A percentile compares a stretch with the other conserved stretches of the same genome.
Conservation (phyloP, 805 yeast species). For the Myxozyma melibiosi region DNA sequence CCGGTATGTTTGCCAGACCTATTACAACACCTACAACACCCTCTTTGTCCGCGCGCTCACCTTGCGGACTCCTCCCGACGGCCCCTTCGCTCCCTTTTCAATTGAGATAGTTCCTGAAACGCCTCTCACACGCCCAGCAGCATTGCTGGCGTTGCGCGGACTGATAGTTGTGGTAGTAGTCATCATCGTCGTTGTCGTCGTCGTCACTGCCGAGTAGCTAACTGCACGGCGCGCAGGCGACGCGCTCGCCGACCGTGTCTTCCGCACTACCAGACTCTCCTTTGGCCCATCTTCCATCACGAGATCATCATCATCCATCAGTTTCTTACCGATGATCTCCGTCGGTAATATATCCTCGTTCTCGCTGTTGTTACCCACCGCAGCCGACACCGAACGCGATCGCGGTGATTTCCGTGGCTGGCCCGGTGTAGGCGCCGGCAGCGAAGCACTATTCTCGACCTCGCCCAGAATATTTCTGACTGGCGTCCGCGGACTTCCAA, state of each 20-base stretch:
- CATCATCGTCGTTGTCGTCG: slow-evolving; percentile 25
- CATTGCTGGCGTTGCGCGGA: slow-evolving; percentile 4
- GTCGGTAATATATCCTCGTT: slow-evolving; percentile 1
- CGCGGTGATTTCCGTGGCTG: slow-evolving; percentile 75
- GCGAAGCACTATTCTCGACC: slow-evolving; percentile 68
- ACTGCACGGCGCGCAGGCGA: slow-evolving; percentile 29
- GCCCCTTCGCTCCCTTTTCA: slow-evolving; percentile 14
- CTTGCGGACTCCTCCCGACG: slow-evolving; percentile 29
- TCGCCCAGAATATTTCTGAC: slow-evolving; percentile 73
- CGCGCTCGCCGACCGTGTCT: slow-evolving; percentile 24
- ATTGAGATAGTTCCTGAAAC: slow-evolving; percentile 15
- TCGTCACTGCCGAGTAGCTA: slow-evolving; percentile 32
- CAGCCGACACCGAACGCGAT: slow-evolving; percentile 5
- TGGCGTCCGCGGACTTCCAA: slow-evolving; percentile 57
- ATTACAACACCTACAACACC: background rate
- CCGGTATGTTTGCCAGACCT: too few species aligned
- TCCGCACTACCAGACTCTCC: slow-evolving; percentile 19
- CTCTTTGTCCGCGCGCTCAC: slow-evolving; percentile 18
- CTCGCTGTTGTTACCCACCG: slow-evolving; percentile 4
- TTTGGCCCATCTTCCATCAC: slow-evolving; percentile 2
- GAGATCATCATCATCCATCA: background rate
- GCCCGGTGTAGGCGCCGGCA: slow-evolving; percentile 93
- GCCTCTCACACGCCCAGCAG: slow-evolving; percentile 10
- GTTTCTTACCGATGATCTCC: slow-evolving; percentile 3
- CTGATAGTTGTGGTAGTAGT: slow-evolving; percentile 22